Conservation (phyloP, 441 rosid genomes). For the Lepidium campestre region DNA sequence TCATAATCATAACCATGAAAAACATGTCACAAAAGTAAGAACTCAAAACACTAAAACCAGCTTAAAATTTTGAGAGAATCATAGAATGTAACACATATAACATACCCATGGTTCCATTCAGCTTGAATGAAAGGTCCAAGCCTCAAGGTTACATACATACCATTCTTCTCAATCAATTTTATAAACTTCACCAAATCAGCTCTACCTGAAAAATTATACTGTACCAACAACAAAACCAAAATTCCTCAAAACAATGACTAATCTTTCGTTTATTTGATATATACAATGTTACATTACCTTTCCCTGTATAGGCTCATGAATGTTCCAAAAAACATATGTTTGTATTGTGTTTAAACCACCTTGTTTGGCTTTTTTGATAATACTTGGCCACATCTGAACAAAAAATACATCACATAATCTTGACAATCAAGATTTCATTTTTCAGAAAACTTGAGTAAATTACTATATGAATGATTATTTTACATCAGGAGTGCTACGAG, state of each 20-base stretch:
- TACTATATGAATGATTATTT: neutral
- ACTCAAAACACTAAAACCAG: neutral
- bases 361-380: constrained; percentile 50
- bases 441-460: neutral
- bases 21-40: neutral
- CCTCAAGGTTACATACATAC: constrained; percentile 58
- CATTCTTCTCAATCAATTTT: constrained; percentile 47
- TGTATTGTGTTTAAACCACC: constrained; percentile 80
- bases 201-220: constrained; percentile 69
- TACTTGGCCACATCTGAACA: constrained; percentile 64
- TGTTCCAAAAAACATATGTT: constrained; percentile 85
- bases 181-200: constrained; percentile 73
- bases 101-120: constrained; percentile 96
- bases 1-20: constrained; percentile 2
- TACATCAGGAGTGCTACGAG: constrained; percentile 92
- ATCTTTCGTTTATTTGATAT: neutral
- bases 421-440: neutral
- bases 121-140: constrained; percentile 95
- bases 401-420: neutral
- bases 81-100: neutral
- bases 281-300: constrained; percentile 35
- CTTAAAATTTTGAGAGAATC: neutral
- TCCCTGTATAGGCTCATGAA: constrained; percentile 69
- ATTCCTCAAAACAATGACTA: neutral
- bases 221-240: constrained; percentile 3